phyloP scores from a whole-genome alignment of 1,139 yeast species.

The Meyerozyma elateridarum region DNA sequence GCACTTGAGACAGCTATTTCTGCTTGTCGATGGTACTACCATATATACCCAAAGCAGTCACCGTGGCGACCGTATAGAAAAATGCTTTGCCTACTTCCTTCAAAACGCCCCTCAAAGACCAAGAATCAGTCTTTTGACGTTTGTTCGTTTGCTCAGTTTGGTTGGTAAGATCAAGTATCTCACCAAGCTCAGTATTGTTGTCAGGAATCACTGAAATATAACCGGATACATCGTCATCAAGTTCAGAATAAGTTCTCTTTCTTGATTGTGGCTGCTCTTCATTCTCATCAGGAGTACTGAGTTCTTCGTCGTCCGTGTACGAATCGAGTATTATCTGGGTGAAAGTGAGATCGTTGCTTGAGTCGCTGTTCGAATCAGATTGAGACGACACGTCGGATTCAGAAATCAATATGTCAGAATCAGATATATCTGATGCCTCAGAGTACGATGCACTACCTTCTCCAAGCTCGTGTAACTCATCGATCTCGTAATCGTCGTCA shows the following conservation, averaged over 20 bases:
- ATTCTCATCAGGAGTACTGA: constrained; percentile 3
- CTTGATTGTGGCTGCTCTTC: constrained; percentile 5
- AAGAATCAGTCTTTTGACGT: constrained; percentile 1
- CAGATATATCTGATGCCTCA: constrained; percentile 4
- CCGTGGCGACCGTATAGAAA: constrained; percentile 30
- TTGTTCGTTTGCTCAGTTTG: constrained; percentile 5
- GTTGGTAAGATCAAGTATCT: constrained; percentile 2
- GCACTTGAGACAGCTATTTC: too few species aligned
- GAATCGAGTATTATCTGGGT: constrained; percentile 5
- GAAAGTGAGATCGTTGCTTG: constrained; percentile 2
- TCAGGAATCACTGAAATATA: background rate
- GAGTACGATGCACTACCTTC: constrained; percentile 2
- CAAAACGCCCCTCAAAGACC: constrained; percentile 16
- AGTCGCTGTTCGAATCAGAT: constrained; percentile 2
- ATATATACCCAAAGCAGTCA: constrained; percentile 37
- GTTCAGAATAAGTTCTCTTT: constrained; percentile 10
- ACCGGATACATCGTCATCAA: constrained; percentile 3
- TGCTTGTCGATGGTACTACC: constrained; percentile 18
- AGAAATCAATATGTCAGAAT: constrained; percentile 6
- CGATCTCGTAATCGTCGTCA: constrained; percentile 3
- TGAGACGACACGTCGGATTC: constrained; percentile 5
- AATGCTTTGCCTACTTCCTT: constrained; percentile 35
- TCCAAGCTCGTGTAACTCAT: constrained; percentile 2
- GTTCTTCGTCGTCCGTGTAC: constrained; percentile 1
- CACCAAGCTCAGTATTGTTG: background rate